Evolutionary conservation across 2,329 filamentous ascomycete species (phyloP), one percentile per base, ranked within the genome.

Genomic region (Penicillium expansum): DNA sequence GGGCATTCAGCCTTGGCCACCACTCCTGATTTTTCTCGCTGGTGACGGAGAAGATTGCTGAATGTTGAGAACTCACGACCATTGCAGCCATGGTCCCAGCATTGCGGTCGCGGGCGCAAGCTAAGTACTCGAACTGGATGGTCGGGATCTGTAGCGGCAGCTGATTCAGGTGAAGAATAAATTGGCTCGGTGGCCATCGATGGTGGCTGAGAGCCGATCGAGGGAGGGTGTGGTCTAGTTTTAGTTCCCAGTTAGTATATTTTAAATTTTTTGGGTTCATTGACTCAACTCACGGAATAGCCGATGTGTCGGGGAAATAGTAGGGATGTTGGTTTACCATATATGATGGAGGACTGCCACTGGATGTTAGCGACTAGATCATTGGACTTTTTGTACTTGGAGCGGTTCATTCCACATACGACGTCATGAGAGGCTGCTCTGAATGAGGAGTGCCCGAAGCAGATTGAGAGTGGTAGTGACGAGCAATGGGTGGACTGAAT

Each of bases 81-180:
- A 68, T 97, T 96, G 80, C 93, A 97, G 11, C 92, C 93, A 70
- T 97, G 93, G 59, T 97, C 93, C 90, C 91, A 97, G 75, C 93
- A 97, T 72, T 96, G 91, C 44, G 92, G 92, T 77, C 96, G 96
- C n/a, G 91, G 91, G 62, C 90, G 84, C 65, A 86, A 87, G 72
- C 89, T 88, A 18, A 92, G 82, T 16, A 92, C 85, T 57, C 89
- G 82, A 38, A 90, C 86, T 62, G 85, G 74, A 47, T 76, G 76
- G 27, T 75, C 72, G n/a, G 69, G 68, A 22, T 76, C 75, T 54
- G 74, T 69, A 10, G 63, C 50, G 7, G 62, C 60, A 1, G 62
- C 52, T 30, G 68, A 63, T 30, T 70, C 64, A 33, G 71, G 57
- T 9, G 67, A 64, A 11, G 69, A 67, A 50, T 70, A 74, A 8